These are phyloP conservation scores for Rhododendron mucronatum DNA, from an alignment of 148 eudicot genomes.

Conservation along the genomic window DNA sequence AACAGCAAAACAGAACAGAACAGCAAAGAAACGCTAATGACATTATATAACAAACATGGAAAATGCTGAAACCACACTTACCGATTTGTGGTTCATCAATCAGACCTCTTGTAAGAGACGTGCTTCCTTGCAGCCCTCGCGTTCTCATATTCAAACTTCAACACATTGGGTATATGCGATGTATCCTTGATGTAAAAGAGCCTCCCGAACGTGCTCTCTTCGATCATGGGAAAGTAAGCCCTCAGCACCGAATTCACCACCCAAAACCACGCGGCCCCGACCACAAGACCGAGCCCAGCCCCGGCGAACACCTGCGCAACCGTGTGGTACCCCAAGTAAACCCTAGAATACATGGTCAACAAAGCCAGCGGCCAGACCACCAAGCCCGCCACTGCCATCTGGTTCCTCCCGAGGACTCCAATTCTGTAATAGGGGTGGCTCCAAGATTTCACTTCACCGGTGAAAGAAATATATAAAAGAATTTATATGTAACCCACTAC, in stretches of 20 bases:
- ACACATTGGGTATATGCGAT: slow-evolving; percentile 71
- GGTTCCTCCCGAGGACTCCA: slow-evolving; percentile 39
- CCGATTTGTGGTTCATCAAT: slow-evolving; percentile 8
- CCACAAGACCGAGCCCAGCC: slow-evolving; percentile 49
- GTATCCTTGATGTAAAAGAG: slow-evolving; percentile 77
- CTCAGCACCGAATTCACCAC: slow-evolving; percentile 44
- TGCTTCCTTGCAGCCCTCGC: slow-evolving; percentile 26
- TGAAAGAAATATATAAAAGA: background rate
- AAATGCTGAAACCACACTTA: slow-evolving; percentile 3
- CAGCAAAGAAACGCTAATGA: background rate
- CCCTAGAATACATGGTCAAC: slow-evolving; percentile 74
- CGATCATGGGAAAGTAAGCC: slow-evolving; percentile 48
- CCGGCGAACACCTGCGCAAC: slow-evolving; percentile 86
- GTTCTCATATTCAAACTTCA: slow-evolving; percentile 81
- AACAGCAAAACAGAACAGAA: background rate
- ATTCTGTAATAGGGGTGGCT: slow-evolving; percentile 12
- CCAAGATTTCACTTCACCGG: background rate
- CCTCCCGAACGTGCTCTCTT: slow-evolving; percentile 80
- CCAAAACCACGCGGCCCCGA: slow-evolving; percentile 75
- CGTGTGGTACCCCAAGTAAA: slow-evolving; percentile 86
- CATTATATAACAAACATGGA: background rate
- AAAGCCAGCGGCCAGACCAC: slow-evolving; percentile 64
- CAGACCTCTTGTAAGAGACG: slow-evolving; percentile 23
- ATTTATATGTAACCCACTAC: background rate
- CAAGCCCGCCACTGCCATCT: slow-evolving; percentile 28